Conservation (phyloP, 768 basidiomycete species). For the Lentinula detonsa region DNA sequence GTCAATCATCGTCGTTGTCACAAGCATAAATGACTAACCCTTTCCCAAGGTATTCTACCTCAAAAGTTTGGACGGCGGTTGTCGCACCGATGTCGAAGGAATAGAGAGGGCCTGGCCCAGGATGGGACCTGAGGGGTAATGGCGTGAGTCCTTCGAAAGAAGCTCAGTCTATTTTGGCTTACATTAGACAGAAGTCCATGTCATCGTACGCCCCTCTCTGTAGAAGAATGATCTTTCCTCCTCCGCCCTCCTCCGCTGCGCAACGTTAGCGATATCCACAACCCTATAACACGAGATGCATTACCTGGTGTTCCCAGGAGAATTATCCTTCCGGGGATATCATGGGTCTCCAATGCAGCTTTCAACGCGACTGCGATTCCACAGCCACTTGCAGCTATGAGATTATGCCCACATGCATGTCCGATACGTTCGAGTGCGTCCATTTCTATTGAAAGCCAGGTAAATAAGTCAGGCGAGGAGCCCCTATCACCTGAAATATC, state of each 20-base stretch:
- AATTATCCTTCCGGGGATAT: conserved; percentile 61
- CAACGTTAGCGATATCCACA: neutral
- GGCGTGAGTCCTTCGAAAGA: neutral
- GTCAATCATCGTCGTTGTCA: conserved; percentile 2
- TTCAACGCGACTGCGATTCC: conserved; percentile 71
- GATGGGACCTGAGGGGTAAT: conserved; percentile 57
- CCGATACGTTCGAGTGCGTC: conserved; percentile 47
- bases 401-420: conserved; percentile 61
- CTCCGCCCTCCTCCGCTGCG: conserved; percentile 72
- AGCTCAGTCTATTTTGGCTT: conserved; percentile 5
- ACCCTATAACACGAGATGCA: conserved; percentile 2
- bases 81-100: conserved; percentile 48
- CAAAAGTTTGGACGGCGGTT: conserved; percentile 58
- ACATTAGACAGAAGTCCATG: conserved; percentile 84
- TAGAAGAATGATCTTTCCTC: conserved; percentile 71
- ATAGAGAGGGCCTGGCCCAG: conserved; percentile 47
- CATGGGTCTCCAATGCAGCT: conserved; percentile 56
- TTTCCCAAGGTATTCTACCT: conserved; percentile 70
- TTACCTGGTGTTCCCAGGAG: conserved; percentile 75
- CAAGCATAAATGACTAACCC: conserved; percentile 37
- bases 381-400: conserved; percentile 75
- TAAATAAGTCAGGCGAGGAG: neutral
- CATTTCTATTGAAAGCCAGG: conserved; percentile 14
- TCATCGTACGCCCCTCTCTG: conserved; percentile 72
- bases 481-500: neutral